Evolutionary conservation across 495 filamentous ascomycete genomes (phyloP).

Genomic region (Penicillium alfredii): DNA sequence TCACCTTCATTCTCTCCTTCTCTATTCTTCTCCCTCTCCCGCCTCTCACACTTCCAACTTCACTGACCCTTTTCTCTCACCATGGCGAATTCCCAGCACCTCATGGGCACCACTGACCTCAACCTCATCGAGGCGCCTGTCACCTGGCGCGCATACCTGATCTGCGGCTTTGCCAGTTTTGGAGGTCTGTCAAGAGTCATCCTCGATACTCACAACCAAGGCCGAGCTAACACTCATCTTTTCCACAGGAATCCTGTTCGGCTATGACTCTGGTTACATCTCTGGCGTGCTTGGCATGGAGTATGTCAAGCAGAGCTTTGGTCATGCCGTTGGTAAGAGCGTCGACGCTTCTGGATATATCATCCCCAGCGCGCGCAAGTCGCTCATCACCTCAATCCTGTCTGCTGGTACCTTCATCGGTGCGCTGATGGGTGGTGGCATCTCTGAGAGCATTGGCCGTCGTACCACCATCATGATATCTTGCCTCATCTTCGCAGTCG

Average conservation of each 20-base stretch:
- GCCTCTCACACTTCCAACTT: background rate
- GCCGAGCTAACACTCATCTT: background rate
- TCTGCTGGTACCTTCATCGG: constrained; percentile 73
- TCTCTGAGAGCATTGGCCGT: constrained; percentile 61
- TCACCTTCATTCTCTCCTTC: background rate
- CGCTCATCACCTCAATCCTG: constrained; percentile 65
- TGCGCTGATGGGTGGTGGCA: constrained; percentile 57
- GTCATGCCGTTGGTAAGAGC: constrained; percentile 9
- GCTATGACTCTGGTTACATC: constrained; percentile 52
- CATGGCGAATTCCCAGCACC: constrained; percentile 8
- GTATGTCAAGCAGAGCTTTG: constrained; percentile 45
- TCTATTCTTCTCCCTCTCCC: background rate
- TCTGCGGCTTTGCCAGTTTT: constrained; percentile 53
- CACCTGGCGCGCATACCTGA: constrained; percentile 53
- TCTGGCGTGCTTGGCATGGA: constrained; percentile 49
- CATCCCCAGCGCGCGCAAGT: constrained; percentile 24
- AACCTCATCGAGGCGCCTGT: constrained; percentile 53
- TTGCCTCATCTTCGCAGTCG: constrained; percentile 56
- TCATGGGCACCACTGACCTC: constrained; percentile 14
- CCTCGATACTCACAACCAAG: background rate
- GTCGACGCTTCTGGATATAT: constrained; percentile 11
- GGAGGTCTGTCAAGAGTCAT: constrained; percentile 29
- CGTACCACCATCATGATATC: constrained; percentile 60
- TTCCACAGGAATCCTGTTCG: constrained; percentile 46
- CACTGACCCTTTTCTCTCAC: background rate